Conservation (phyloP, 345 rosid species). For the Lumnitzera racemosa region DNA sequence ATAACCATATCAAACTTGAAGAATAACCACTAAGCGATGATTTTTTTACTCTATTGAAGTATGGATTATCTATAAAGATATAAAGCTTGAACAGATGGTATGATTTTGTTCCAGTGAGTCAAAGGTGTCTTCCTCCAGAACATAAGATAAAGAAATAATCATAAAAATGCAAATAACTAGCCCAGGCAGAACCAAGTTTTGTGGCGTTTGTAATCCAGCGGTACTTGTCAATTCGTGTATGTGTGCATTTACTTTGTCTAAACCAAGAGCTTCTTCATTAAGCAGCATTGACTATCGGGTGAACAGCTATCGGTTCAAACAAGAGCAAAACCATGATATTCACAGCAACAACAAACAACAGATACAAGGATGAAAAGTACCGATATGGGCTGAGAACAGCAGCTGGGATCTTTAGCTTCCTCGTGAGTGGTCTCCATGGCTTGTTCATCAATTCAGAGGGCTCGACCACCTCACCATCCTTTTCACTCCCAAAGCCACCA, state of each 20-base stretch:
- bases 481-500: slow-evolving; percentile 63
- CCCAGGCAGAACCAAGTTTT: too few species aligned
- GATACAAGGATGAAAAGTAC: slow-evolving; percentile 25
- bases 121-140: too few species aligned
- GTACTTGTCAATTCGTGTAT: slow-evolving; percentile 1
- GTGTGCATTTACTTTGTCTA: background rate
- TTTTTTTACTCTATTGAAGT: too few species aligned
- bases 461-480: slow-evolving; percentile 54
- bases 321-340: background rate
- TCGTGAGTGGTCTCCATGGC: slow-evolving; percentile 95
- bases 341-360: background rate
- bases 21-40: too few species aligned
- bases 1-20: too few species aligned
- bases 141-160: too few species aligned
- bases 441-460: slow-evolving; percentile 70
- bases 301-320: background rate
- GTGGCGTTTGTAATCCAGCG: too few species aligned
- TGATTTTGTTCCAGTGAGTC: too few species aligned
- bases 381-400: slow-evolving; percentile 89
- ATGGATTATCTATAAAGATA: too few species aligned
- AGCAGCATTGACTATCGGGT: background rate
- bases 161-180: too few species aligned
- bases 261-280: background rate
- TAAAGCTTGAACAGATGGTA: too few species aligned
- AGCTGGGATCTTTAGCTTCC: slow-evolving; percentile 92